phyloP scores from a whole-genome alignment of 495 filamentous ascomycete genomes.

The Xylaria castorea region DNA sequence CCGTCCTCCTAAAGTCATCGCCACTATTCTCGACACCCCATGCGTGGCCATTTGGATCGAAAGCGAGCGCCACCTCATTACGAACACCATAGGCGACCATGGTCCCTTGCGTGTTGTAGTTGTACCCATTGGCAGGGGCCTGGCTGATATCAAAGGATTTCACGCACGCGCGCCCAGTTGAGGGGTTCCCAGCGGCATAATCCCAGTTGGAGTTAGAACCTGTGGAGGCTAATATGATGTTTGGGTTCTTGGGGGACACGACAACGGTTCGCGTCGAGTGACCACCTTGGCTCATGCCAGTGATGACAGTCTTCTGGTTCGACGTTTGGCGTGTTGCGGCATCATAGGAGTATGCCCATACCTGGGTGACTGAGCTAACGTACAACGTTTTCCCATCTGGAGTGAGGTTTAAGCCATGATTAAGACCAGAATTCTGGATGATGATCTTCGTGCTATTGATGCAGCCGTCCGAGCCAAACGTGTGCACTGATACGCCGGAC shows the following conservation, averaged over 20 bases:
- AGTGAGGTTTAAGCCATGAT: conserved; percentile 70
- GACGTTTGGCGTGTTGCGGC: conserved; percentile 48
- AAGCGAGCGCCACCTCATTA: conserved; percentile 69
- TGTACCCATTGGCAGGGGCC: conserved; percentile 48
- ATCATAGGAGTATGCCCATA: conserved; percentile 68
- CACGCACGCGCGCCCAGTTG: conserved; percentile 64
- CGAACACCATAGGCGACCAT: conserved; percentile 71
- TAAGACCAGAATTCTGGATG: conserved; percentile 52
- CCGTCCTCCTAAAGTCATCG: conserved; percentile 62
- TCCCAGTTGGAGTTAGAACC: conserved; percentile 68
- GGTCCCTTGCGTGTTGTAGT: conserved; percentile 59
- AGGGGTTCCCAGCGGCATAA: conserved; percentile 49
- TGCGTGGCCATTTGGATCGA: conserved; percentile 62
- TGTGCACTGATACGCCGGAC: conserved; percentile 59
- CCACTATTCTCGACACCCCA: conserved; percentile 73
- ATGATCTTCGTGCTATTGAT: conserved; percentile 54
- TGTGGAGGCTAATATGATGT: conserved; percentile 60
- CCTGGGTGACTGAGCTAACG: conserved; percentile 62
- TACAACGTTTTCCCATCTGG: conserved; percentile 67
- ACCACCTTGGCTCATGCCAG: conserved; percentile 60
- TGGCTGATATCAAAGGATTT: conserved; percentile 65
- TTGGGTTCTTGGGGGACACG: conserved; percentile 54
- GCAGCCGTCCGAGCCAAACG: conserved; percentile 56
- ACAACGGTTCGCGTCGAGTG: conserved; percentile 67
- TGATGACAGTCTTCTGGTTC: conserved; percentile 57